A percentile compares a stretch with the other conserved stretches of the same genome.
phyloP scores from a whole-genome alignment of 805 yeast species.

The Sugiyamaella mastotermitis region DNA sequence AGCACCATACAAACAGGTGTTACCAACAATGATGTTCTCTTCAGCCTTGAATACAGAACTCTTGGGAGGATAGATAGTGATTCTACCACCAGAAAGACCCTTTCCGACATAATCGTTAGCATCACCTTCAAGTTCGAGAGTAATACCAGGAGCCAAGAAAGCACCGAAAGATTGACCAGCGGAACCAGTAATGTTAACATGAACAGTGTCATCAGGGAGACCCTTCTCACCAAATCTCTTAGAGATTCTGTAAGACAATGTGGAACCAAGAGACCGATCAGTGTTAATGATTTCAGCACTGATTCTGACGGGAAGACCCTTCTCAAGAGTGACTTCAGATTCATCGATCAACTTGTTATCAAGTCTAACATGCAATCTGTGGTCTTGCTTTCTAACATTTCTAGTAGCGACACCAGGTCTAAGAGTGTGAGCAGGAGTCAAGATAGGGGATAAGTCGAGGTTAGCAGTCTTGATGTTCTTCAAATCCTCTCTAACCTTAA shows the following conservation, averaged over 20 bases:
- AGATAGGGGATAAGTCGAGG: constrained; percentile 84
- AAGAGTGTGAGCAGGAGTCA: constrained; percentile 94
- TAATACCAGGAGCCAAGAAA: constrained; percentile 91
- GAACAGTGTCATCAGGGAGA: constrained; percentile 92
- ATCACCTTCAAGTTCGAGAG: constrained; percentile 94
- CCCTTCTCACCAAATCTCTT: constrained; percentile 91
- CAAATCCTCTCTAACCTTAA: constrained; percentile 75
- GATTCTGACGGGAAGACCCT: constrained; percentile 92
- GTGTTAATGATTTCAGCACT: constrained; percentile 92
- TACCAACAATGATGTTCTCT: constrained; percentile 94
- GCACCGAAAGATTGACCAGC: constrained; percentile 99
- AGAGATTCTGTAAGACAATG: constrained; percentile 88
- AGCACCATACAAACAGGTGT: constrained; percentile 97
- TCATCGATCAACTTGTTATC: constrained; percentile 96
- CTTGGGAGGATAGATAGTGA: constrained; percentile 87
- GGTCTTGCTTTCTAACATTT: constrained; percentile 90
- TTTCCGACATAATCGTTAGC: constrained; percentile 97
- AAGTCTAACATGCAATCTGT: constrained; percentile 82
- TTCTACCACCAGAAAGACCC: constrained; percentile 92
- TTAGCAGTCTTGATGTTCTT: constrained; percentile 86
- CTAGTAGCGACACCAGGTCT: constrained; percentile 96
- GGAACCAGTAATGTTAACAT: constrained; percentile 82
- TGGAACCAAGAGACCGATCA: constrained; percentile 93
- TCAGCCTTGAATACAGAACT: constrained; percentile 82
- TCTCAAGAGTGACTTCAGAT: constrained; percentile 89